These are phyloP conservation scores for Penicillium sp. DNA, from an alignment of 2,329 filamentous ascomycete species.

Conservation along the genomic window DNA sequence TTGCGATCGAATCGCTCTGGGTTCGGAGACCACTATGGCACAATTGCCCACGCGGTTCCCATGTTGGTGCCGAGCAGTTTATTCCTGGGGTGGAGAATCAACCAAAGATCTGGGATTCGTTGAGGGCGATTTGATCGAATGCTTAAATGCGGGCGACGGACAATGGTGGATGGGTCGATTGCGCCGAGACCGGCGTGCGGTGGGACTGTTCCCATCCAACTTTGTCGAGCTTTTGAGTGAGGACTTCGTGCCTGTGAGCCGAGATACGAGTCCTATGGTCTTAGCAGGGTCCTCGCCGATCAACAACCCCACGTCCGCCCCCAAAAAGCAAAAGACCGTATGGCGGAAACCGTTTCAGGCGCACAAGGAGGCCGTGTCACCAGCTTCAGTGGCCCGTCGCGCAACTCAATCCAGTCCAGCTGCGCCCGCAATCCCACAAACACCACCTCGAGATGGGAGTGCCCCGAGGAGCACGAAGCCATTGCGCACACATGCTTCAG, in stretches of 20 bases:
- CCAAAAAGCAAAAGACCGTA: slow-evolving; percentile 61
- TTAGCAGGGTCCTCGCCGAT: slow-evolving; percentile 52
- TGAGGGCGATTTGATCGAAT: slow-evolving; percentile 97
- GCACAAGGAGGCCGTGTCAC: slow-evolving; percentile 55
- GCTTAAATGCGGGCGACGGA: slow-evolving; percentile 93
- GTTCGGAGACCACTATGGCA: slow-evolving; percentile 42
- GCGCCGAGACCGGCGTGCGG: slow-evolving; percentile 83
- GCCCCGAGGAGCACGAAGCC: slow-evolving; percentile 34
- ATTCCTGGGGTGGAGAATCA: slow-evolving; percentile 93
- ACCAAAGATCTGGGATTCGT: slow-evolving; percentile 96
- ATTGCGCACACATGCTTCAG: slow-evolving; percentile 40
- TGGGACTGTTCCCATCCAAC: slow-evolving; percentile 94
- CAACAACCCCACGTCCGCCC: slow-evolving; percentile 49
- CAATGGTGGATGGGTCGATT: slow-evolving; percentile 98
- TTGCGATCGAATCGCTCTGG: slow-evolving; percentile 6
- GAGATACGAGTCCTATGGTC: slow-evolving; percentile 56
- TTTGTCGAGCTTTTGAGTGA: slow-evolving; percentile 90
- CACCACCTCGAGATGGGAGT: slow-evolving; percentile 38
- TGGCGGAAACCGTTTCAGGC: slow-evolving; percentile 67
- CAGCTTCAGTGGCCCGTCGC: slow-evolving; percentile 35
- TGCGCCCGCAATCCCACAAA: slow-evolving; percentile 38
- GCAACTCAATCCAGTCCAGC: slow-evolving; percentile 38
- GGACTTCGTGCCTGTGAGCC: slow-evolving; percentile 71
- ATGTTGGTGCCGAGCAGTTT: slow-evolving; percentile 88
- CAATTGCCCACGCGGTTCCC: slow-evolving; percentile 76